phyloP scores from a whole-genome alignment of 208 protist species.

The Leishmania aethiopica region DNA sequence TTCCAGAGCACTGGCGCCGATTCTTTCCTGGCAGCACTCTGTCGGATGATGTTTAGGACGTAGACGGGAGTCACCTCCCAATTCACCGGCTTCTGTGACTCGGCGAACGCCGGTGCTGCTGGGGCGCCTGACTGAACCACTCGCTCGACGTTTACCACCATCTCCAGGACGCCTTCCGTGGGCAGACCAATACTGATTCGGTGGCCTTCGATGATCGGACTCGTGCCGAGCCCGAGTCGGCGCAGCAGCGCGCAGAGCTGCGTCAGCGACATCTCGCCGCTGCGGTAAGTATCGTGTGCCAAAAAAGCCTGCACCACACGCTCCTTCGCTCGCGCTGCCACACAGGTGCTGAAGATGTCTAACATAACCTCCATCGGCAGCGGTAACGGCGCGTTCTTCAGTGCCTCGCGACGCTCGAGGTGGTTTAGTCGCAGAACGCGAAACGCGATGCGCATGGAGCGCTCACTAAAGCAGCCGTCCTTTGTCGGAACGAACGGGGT shows the following conservation, averaged over 20 bases:
- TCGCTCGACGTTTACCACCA: slow-evolving; percentile 29
- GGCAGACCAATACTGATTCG: slow-evolving; percentile 37
- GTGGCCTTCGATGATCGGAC: slow-evolving; percentile 37
- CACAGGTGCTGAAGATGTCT: slow-evolving; percentile 44
- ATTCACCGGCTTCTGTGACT: background rate
- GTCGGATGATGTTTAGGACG: slow-evolving; percentile 42
- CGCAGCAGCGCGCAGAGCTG: slow-evolving; percentile 49
- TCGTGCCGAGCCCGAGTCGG: slow-evolving; percentile 54
- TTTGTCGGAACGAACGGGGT: slow-evolving; percentile 30
- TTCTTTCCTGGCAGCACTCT: slow-evolving; percentile 24
- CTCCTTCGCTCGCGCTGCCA: slow-evolving; percentile 43
- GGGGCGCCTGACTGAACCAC: slow-evolving; percentile 2
- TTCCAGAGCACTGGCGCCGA: slow-evolving; percentile 34
- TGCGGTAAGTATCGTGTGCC: slow-evolving; percentile 58
- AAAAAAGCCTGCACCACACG: slow-evolving; percentile 51
- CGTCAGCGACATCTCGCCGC: slow-evolving; percentile 60
- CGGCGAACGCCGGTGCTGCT: background rate
- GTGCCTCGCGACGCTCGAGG: slow-evolving; percentile 35
- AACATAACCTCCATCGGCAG: slow-evolving; percentile 30
- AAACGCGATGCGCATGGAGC: slow-evolving; percentile 50
- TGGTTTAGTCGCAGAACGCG: slow-evolving; percentile 41
- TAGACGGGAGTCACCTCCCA: slow-evolving; percentile 37
- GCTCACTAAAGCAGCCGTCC: slow-evolving; percentile 41
- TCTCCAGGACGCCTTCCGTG: slow-evolving; percentile 5
- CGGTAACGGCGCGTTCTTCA: slow-evolving; percentile 36